Conservation (phyloP, 192 early-diverging fungal species). For the Paraglomus brasilianum region DNA sequence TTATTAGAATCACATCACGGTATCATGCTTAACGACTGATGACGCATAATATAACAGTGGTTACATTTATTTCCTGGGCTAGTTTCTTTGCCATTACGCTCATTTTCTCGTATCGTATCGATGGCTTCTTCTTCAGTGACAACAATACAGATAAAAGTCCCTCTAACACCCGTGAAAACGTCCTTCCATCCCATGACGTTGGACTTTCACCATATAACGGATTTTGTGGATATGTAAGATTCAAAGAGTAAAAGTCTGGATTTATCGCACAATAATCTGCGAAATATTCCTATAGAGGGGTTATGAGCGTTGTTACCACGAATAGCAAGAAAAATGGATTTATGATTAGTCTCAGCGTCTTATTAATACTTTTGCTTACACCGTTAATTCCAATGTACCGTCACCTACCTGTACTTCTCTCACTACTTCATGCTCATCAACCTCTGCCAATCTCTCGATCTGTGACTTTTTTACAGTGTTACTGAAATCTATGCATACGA, state of each 20-base stretch:
- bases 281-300: conserved; percentile 73
- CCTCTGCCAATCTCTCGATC: conserved; percentile 92
- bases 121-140: conserved; percentile 86
- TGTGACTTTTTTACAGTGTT: conserved; percentile 90
- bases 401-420: conserved; percentile 83
- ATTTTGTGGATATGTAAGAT: conserved; percentile 56
- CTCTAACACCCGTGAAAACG: conserved; percentile 75
- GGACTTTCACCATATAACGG: conserved; percentile 72
- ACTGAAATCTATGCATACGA: conserved; percentile 70
- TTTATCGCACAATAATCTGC: conserved; percentile 88
- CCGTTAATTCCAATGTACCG: neutral
- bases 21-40: neutral
- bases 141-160: conserved; percentile 77
- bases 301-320: neutral
- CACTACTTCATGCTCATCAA: conserved; percentile 91
- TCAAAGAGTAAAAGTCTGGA: conserved; percentile 79
- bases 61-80: conserved; percentile 77
- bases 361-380: neutral
- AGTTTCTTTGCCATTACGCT: conserved; percentile 81
- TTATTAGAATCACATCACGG: neutral
- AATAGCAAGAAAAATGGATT: neutral
- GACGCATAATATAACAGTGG: no score
- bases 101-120: conserved; percentile 86
- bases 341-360: neutral
- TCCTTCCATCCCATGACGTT: conserved; percentile 74